phyloP scores from a whole-genome alignment of 345 rosid species.

The Citrus mangshanensis region DNA sequence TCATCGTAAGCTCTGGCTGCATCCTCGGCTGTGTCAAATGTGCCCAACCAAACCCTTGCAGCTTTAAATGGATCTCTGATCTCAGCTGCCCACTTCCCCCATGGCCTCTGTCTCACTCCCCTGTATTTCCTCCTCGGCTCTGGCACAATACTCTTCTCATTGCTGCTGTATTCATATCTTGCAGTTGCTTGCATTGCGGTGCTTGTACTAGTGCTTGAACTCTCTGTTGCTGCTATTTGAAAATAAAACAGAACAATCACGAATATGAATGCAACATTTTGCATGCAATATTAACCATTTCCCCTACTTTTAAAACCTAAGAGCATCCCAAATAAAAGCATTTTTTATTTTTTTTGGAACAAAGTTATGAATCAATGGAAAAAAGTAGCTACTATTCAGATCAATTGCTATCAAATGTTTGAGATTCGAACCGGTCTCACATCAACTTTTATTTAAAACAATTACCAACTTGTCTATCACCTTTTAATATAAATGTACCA shows the following conservation, averaged over 20 bases:
- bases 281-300: neutral
- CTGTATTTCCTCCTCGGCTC: slow-evolving; percentile 66
- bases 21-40: slow-evolving; percentile 81
- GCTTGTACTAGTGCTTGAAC: slow-evolving; percentile 7
- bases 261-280: neutral
- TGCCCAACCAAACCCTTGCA: slow-evolving; percentile 89
- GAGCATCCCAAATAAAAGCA: too few species aligned
- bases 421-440: too few species aligned
- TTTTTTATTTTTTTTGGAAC: too few species aligned
- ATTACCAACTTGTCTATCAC: too few species aligned
- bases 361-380: too few species aligned
- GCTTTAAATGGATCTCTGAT: slow-evolving; percentile 90
- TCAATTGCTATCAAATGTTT: too few species aligned
- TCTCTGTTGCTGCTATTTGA: slow-evolving; percentile 26
- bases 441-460: too few species aligned
- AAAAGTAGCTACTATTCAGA: too few species aligned
- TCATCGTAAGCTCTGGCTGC: slow-evolving; percentile 90
- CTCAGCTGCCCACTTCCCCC: slow-evolving; percentile 99
- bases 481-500: too few species aligned
- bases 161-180: slow-evolving; percentile 44
- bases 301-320: too few species aligned
- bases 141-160: slow-evolving; percentile 8
- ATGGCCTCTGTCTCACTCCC: slow-evolving; percentile 89
- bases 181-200: slow-evolving; percentile 20
- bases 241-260: neutral